Evolutionary conservation across 768 basidiomycete species (phyloP).

Genomic region (Russula emetica): DNA sequence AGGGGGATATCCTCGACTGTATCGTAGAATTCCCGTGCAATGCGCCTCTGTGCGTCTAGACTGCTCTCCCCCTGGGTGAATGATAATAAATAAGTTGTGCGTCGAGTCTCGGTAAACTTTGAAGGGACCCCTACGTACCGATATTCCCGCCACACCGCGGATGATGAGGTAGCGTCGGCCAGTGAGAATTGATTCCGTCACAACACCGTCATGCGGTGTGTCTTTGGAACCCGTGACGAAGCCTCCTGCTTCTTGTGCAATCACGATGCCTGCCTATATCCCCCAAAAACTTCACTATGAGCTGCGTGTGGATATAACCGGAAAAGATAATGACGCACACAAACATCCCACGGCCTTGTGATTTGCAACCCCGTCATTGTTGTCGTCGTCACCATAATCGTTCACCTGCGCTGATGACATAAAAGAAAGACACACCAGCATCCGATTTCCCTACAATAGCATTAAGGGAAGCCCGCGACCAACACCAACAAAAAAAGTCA

Average conservation of each 20-base stretch:
- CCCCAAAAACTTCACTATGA: background rate
- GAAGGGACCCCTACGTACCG: conserved; percentile 36
- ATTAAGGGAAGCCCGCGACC: background rate
- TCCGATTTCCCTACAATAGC: conserved; percentile 66
- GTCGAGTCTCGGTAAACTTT: background rate
- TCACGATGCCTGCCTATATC: conserved; percentile 77
- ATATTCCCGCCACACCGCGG: conserved; percentile 58
- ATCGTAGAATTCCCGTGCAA: conserved; percentile 84
- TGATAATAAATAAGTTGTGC: background rate
- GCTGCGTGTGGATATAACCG: background rate
- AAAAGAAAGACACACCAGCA: conserved; percentile 45
- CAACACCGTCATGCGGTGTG: conserved; percentile 41
- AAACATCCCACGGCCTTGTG: conserved; percentile 78
- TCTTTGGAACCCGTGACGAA: conserved; percentile 67
- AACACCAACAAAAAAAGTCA: background rate
- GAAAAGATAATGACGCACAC: conserved; percentile 39
- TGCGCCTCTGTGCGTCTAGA: conserved; percentile 66
- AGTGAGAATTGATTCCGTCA: conserved; percentile 64
- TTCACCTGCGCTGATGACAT: background rate
- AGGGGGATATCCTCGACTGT: conserved; percentile 59
- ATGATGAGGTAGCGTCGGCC: conserved; percentile 82
- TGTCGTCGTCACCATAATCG: background rate
- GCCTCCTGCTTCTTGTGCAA: conserved; percentile 86
- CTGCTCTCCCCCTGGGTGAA: conserved; percentile 52
- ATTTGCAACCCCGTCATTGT: conserved; percentile 23